These are phyloP conservation scores for Ceriops tagal DNA, from an alignment of 345 rosid species.

Conservation along the genomic window DNA sequence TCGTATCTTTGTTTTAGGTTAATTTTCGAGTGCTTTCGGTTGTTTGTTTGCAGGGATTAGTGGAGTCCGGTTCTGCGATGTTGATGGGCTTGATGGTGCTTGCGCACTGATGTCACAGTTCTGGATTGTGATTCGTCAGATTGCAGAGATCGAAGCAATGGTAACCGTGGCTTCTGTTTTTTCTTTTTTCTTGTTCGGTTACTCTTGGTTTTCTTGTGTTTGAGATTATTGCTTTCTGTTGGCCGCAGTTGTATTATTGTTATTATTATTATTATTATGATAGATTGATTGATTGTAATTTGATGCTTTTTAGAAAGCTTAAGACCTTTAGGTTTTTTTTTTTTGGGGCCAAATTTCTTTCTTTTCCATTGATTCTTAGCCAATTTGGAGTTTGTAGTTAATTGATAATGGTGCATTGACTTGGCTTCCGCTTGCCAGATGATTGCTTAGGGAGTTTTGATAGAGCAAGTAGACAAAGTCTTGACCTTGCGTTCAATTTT, in stretches of 20 bases:
- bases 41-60: conserved; percentile 4
- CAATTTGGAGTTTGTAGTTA: too few species aligned
- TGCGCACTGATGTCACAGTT: conserved; percentile 57
- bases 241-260: not conserved
- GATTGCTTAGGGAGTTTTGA: too few species aligned
- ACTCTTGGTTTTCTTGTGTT: not conserved
- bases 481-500: too few species aligned
- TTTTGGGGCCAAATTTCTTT: too few species aligned
- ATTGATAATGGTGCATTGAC: not conserved
- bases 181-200: not conserved
- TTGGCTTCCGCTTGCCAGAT: too few species aligned
- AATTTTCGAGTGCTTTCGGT: not conserved
- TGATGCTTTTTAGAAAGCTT: not conserved
- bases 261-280: not conserved
- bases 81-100: conserved; percentile 39
- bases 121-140: conserved; percentile 51
- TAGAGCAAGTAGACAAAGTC: too few species aligned
- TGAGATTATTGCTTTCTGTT: not conserved
- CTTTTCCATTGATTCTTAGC: too few species aligned
- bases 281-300: not conserved
- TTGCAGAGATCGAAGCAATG: conserved; percentile 59
- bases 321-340: not conserved
- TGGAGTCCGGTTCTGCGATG: conserved; percentile 11
- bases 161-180: conserved; percentile 21
- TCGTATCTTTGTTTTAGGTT: not conserved